phyloP scores from a whole-genome alignment of 129 eudicot species.

The Gnaphalium uliginosum region DNA sequence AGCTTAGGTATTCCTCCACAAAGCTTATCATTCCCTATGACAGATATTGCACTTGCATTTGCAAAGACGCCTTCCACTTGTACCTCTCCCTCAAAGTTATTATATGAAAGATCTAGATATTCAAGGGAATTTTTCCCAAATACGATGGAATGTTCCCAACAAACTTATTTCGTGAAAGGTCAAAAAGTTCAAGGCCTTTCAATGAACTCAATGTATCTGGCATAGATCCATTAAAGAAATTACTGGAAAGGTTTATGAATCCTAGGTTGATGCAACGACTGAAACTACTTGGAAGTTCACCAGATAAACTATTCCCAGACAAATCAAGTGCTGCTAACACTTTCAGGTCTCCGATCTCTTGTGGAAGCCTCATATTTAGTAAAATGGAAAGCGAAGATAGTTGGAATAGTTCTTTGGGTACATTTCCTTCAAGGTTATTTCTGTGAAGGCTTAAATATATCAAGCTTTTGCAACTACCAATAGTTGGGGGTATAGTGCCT shows the following conservation, averaged over 20 bases:
- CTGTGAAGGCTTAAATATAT: background rate
- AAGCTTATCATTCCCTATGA: slow-evolving; percentile 19
- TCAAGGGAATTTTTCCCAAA: slow-evolving; percentile 12
- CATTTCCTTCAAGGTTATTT: slow-evolving; percentile 18
- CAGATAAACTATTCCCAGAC: slow-evolving; percentile 23
- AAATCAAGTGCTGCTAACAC: slow-evolving; percentile 10
- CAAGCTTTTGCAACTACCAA: slow-evolving; percentile 13
- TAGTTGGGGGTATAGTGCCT: slow-evolving; percentile 27
- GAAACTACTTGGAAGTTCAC: slow-evolving; percentile 28
- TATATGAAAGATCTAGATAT: slow-evolving; percentile 11
- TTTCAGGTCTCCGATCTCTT: slow-evolving; percentile 15
- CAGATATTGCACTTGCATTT: slow-evolving; percentile 22
- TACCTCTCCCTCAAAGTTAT: slow-evolving; percentile 20
- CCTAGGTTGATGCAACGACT: slow-evolving; percentile 11
- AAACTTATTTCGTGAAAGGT: slow-evolving; percentile 27
- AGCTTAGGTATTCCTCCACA: slow-evolving; percentile 30
- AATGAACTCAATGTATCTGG: slow-evolving; percentile 10
- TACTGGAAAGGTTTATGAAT: background rate
- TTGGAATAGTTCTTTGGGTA: slow-evolving; percentile 26
- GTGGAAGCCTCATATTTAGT: slow-evolving; percentile 24
- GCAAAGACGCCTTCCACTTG: slow-evolving; percentile 8
- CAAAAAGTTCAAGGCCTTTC: slow-evolving; percentile 16
- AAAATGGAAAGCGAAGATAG: slow-evolving; percentile 19
- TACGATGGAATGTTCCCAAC: slow-evolving; percentile 22
- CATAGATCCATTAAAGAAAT: slow-evolving; percentile 24